Base-by-base conservation (phyloP, 1,284 basidiomycete species). In the Leccinum insolens region DNA sequence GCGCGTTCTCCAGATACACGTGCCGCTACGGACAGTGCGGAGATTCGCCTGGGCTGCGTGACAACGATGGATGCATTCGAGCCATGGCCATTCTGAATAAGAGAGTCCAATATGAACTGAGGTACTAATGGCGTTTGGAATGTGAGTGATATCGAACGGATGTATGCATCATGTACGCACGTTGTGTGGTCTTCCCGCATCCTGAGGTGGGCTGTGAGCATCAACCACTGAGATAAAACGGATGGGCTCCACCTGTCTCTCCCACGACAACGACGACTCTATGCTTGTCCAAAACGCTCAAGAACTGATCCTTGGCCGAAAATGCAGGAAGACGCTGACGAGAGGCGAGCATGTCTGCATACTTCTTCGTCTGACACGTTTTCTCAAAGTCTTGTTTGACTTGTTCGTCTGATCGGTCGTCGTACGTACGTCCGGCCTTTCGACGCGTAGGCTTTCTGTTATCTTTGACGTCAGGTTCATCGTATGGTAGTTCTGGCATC, bases 41-140 rank as follows among this genome's bases (percentile, higher is more conserved):
- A 94, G 14, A 98, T 88, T 74, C 95, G 87, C 25, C 96, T 88
- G 15, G 96, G 96, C 76, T 98, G 96, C 2, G 96, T 98, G 14
- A 97, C 85, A 59, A 98, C 82, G 64, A 98, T 95, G 25, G 88
- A 93, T 52, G 90, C 89, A 41, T 84, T 82, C 14, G 90, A 88
- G 11, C 95, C 95, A 39, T 81, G 79, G 6, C 84, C 83, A 0
- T 84, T 80, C 8, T 81, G 72, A 68, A 98, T 96, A 61, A 94
- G 86, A n/a, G 87, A 88, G 75, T 98, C 96, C 57, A 95, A 81
- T 63, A 96, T 88, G 72, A 95, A 96, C 76, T 97, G 95, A 15
- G 95, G 95, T 17, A 96, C 90, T 90, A 81, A 75, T 61, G 20
- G 15, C 20, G 14, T 63, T 31, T 31, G 8, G 44, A 64, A 34